Evolutionary conservation across 495 filamentous ascomycete species (phyloP).

Genomic region (Talaromyces borbonicus): DNA sequence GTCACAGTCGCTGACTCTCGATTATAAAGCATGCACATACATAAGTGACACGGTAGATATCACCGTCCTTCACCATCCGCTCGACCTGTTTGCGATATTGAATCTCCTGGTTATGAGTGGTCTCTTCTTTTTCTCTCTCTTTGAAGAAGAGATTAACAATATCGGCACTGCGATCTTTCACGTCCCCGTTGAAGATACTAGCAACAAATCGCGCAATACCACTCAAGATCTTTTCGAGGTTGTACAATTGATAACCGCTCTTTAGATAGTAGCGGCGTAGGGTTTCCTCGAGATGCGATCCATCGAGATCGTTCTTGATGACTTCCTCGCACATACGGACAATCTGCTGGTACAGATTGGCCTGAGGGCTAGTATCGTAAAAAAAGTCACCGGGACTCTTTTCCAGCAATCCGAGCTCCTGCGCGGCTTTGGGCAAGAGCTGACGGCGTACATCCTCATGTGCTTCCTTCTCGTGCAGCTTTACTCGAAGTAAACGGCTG

Average conservation of each 20-base stretch:
- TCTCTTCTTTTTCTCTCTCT: conserved; percentile 69
- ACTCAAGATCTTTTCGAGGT: conserved; percentile 72
- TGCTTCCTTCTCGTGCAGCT: conserved; percentile 63
- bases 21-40: conserved; percentile 42
- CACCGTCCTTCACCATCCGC: conserved; percentile 77
- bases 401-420: conserved; percentile 65
- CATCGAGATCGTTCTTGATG: conserved; percentile 65
- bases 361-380: conserved; percentile 47
- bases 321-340: conserved; percentile 59
- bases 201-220: conserved; percentile 66
- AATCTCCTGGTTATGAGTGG: conserved; percentile 75
- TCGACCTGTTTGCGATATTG: conserved; percentile 80
- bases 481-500: conserved; percentile 70
- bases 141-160: conserved; percentile 74
- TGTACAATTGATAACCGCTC: conserved; percentile 83
- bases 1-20: background rate
- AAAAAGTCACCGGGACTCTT: conserved; percentile 77
- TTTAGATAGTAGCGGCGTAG: conserved; percentile 81
- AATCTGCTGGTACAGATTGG: conserved; percentile 62
- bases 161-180: conserved; percentile 83
- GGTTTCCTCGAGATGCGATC: conserved; percentile 72
- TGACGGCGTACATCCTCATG: conserved; percentile 60
- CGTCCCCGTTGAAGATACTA: conserved; percentile 64
- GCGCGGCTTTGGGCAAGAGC: conserved; percentile 60
- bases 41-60: conserved; percentile 76